A percentile compares a stretch with the other conserved stretches of the same genome.
Evolutionary conservation across 2,329 filamentous ascomycete genomes (phyloP).

Genomic region (Aaosphaeria pasadenensis): DNA sequence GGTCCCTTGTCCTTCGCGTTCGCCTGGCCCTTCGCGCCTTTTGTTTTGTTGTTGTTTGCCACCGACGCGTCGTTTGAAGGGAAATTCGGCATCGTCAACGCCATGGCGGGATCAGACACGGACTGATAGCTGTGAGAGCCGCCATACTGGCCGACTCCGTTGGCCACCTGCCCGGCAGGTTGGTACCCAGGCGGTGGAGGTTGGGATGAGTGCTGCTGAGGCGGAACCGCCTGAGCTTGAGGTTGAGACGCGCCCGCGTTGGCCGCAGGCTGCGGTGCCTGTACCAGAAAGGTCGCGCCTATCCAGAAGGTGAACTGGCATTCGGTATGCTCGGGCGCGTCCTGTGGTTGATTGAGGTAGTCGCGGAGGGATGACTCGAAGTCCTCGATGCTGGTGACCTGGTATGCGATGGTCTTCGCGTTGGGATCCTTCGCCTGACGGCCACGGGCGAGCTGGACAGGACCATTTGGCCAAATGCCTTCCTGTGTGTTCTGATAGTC

Average conservation of each 20-base stretch:
- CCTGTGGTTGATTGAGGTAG: constrained; percentile 31
- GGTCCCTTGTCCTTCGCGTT: constrained; percentile 13
- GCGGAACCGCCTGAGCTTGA: constrained; percentile 1
- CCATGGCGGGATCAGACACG: constrained; percentile 22
- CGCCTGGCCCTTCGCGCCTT: constrained; percentile 2
- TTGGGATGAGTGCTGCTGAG: neutral
- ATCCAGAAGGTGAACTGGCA: constrained; percentile 39
- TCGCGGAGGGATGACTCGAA: constrained; percentile 35
- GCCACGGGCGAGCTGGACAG: constrained; percentile 33
- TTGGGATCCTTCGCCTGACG: constrained; percentile 36
- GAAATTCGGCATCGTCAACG: constrained; percentile 15
- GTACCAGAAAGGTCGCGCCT: constrained; percentile 33
- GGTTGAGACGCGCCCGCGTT: constrained; percentile 4
- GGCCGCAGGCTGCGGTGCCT: constrained; percentile 2
- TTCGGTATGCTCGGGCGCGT: constrained; percentile 36
- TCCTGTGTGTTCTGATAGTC: constrained; percentile 10
- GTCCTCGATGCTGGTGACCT: constrained; percentile 30
- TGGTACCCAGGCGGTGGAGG: constrained; percentile 27
- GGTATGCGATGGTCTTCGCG: constrained; percentile 28
- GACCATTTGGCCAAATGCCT: constrained; percentile 18
- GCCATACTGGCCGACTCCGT: constrained; percentile 17
- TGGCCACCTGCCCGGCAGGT: constrained; percentile 19
- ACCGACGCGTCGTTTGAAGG: constrained; percentile 11
- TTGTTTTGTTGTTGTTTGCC: constrained; percentile 7
- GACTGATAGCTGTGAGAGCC: constrained; percentile 17